Evolutionary conservation across 352 stramenopile species (phyloP).

Genomic region (Phytopythium ostracodes): DNA sequence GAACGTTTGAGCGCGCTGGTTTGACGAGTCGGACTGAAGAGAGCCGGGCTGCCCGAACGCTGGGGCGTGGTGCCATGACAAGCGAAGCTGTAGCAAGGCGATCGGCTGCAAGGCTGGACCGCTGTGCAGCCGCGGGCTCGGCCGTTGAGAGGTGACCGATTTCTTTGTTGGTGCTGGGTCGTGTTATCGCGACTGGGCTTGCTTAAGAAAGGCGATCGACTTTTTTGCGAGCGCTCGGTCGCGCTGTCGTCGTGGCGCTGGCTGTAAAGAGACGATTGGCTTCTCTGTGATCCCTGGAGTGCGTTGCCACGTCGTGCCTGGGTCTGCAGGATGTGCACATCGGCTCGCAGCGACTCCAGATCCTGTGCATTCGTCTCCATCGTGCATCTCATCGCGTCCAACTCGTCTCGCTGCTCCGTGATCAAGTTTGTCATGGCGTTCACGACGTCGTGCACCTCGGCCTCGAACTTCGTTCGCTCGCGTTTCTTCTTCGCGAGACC

Average conservation of each 20-base stretch:
- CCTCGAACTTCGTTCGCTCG: constrained; percentile 18
- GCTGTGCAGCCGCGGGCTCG: not conserved
- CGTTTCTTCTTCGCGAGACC: constrained; percentile 21
- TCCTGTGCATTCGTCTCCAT: constrained; percentile 14
- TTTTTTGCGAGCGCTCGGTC: too few relatives aligned
- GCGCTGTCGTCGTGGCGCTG: not conserved
- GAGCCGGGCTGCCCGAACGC: not conserved
- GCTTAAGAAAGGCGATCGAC: not conserved
- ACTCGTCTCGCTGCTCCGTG: constrained; percentile 38
- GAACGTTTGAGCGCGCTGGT: not conserved
- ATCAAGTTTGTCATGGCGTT: constrained; percentile 39
- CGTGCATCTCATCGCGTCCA: constrained; percentile 9
- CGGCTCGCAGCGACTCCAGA: constrained; percentile 17
- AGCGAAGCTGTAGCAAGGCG: too few relatives aligned
- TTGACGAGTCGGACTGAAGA: not conserved
- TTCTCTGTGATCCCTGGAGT: not conserved
- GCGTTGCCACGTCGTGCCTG: not conserved
- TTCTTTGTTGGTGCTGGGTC: not conserved
- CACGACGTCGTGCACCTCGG: constrained; percentile 35
- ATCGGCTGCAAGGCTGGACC: not conserved
- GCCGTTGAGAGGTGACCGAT: not conserved
- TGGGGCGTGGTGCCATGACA: too few relatives aligned
- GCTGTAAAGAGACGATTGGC: not conserved
- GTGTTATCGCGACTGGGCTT: not conserved
- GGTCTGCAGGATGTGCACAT: constrained; percentile 15